Evolutionary conservation across 495 filamentous ascomycete genomes (phyloP).

Genomic region (Tricharina praecox): DNA sequence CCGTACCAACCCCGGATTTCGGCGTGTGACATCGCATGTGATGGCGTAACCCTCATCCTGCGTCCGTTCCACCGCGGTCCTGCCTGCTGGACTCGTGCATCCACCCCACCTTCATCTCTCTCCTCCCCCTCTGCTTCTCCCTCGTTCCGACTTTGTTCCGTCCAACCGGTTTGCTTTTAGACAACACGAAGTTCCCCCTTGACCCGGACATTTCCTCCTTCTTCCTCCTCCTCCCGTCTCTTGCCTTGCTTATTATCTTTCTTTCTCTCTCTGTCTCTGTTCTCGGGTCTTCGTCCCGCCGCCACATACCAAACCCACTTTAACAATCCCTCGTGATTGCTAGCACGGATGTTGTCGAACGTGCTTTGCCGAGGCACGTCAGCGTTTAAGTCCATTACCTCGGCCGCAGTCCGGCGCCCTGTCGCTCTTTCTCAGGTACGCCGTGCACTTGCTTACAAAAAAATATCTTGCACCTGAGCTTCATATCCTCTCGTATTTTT

Average conservation of each 20-base stretch:
- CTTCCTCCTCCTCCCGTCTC: not conserved
- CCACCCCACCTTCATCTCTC: too few species aligned
- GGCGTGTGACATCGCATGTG: too few species aligned
- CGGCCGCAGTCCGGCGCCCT: slow-evolving; percentile 20
- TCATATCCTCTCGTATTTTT: slow-evolving; percentile 6
- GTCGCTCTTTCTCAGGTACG: slow-evolving; percentile 14
- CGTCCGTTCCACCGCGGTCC: too few species aligned
- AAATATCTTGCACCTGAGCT: slow-evolving; percentile 7
- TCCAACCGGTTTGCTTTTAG: not conserved
- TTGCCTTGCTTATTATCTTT: not conserved
- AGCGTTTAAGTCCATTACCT: slow-evolving; percentile 16
- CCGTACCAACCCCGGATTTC: too few species aligned
- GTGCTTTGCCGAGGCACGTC: slow-evolving; percentile 23
- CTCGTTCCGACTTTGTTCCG: slow-evolving; percentile 6
- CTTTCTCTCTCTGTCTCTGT: not conserved
- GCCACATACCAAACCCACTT: too few species aligned
- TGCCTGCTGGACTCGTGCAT: too few species aligned
- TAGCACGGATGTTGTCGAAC: slow-evolving; percentile 21
- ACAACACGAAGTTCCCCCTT: not conserved
- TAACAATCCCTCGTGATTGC: not conserved
- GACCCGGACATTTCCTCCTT: not conserved
- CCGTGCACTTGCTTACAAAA: not conserved
- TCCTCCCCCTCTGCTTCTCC: too few species aligned
- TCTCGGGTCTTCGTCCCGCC: too few species aligned
- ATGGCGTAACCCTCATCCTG: too few species aligned